A percentile compares a stretch with the other conserved stretches of the same genome.
These are phyloP conservation scores for Micractinium conductrix DNA, from an alignment of 139 green algal genomes.

Conservation along the genomic window DNA sequence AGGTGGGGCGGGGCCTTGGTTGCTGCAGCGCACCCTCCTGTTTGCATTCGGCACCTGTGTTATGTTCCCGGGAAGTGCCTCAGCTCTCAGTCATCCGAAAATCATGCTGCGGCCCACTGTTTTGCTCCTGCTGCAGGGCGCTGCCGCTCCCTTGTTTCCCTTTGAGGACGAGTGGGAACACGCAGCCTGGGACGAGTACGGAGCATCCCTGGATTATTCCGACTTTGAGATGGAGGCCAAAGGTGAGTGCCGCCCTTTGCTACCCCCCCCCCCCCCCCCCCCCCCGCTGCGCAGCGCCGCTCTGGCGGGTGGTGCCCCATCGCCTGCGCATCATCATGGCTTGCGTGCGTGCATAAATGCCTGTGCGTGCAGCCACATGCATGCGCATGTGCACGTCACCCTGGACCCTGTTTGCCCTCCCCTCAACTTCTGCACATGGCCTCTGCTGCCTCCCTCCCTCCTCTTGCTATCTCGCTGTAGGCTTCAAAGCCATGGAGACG, in stretches of 20 bases:
- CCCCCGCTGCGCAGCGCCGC: too few species aligned
- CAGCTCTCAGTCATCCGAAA: too few species aligned
- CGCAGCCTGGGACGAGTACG: conserved; percentile 78
- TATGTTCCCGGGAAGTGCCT: too few species aligned
- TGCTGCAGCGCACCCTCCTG: too few species aligned
- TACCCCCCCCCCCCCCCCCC: too few species aligned
- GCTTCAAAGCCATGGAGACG: conserved; percentile 25
- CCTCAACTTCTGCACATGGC: too few species aligned
- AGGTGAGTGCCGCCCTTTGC: neutral
- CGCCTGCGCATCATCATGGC: too few species aligned
- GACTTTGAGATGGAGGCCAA: conserved; percentile 57
- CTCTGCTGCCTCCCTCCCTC: neutral
- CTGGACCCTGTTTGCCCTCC: neutral
- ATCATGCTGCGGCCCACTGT: too few species aligned
- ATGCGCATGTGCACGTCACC: neutral
- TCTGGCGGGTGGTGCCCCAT: too few species aligned
- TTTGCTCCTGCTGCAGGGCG: conserved; percentile 59
- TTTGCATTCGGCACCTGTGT: too few species aligned
- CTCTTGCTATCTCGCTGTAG: neutral
- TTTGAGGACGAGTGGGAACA: conserved; percentile 69
- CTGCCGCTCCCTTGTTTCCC: conserved; percentile 81
- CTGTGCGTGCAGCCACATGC: neutral
- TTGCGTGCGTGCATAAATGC: too few species aligned
- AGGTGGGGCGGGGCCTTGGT: conserved; percentile 62
- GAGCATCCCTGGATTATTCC: conserved; percentile 59